A percentile compares a stretch with the other conserved stretches of the same genome.
Conservation (phyloP, 148 eudicot genomes). For the Rhododendron ovatum region DNA sequence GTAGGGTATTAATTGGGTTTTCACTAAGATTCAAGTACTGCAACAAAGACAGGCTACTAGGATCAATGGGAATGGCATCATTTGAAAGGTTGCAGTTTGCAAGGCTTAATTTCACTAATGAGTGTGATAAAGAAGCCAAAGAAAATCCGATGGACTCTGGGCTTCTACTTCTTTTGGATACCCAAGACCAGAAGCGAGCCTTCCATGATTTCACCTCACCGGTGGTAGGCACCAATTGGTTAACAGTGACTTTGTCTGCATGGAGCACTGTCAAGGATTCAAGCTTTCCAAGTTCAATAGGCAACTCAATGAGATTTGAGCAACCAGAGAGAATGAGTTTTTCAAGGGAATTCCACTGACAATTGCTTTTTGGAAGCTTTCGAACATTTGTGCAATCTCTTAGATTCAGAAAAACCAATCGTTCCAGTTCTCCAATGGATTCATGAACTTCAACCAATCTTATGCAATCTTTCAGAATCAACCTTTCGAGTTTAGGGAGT, state of each 20-base stretch:
- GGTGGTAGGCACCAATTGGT: background rate
- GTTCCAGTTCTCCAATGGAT: constrained; percentile 7
- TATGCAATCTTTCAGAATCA: background rate
- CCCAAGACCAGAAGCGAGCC: background rate
- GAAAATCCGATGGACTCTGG: background rate
- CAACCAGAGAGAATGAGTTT: constrained; percentile 10
- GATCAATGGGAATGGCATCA: background rate
- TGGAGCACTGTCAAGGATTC: constrained; percentile 1
- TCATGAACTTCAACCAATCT: constrained; percentile 13
- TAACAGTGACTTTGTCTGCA: background rate
- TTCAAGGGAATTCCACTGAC: background rate
- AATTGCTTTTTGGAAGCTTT: constrained; percentile 3
- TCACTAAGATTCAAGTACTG: background rate
- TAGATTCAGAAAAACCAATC: constrained; percentile 6
- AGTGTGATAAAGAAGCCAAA: constrained; percentile 3
- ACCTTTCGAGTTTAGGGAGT: constrained; percentile 4
- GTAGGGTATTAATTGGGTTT: constrained; percentile 1
- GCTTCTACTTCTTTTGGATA: background rate
- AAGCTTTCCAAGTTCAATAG: constrained; percentile 1
- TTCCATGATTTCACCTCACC: background rate
- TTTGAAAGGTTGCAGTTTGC: background rate
- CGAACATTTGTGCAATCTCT: constrained; percentile 9
- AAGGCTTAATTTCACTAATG: background rate
- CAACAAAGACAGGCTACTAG: background rate
- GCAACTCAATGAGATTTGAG: constrained; percentile 1